phyloP scores from a whole-genome alignment of 768 basidiomycete genomes.

The Baorangia bicolor region DNA sequence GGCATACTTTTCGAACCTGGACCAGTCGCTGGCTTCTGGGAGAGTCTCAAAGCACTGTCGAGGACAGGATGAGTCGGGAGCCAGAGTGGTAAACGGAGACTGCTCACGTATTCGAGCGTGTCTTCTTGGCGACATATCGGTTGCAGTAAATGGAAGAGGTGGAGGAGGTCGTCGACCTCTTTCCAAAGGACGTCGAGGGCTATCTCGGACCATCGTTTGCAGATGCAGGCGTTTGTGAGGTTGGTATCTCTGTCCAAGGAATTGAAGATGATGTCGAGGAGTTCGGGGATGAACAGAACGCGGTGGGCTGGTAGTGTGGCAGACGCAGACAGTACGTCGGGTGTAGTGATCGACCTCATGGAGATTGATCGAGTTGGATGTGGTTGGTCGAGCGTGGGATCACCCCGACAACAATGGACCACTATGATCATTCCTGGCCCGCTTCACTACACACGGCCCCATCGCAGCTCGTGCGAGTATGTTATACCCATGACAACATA shows the following conservation, averaged over 20 bases:
- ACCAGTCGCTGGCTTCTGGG: conserved; percentile 53
- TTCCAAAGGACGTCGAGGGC: conserved; percentile 61
- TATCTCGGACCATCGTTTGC: conserved; percentile 57
- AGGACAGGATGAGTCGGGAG: background rate
- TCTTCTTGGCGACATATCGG: conserved; percentile 35
- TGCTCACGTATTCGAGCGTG: conserved; percentile 24
- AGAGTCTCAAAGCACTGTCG: conserved; percentile 41
- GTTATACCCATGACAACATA: background rate
- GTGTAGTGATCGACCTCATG: background rate
- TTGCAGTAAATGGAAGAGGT: conserved; percentile 49
- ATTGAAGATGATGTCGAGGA: conserved; percentile 55
- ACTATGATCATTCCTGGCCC: too few species aligned
- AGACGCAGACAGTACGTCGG: background rate
- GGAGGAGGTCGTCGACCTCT: conserved; percentile 45
- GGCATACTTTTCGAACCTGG: conserved; percentile 53
- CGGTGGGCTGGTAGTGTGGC: conserved; percentile 12
- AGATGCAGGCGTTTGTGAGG: conserved; percentile 49
- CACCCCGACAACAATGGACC: background rate
- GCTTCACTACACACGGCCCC: too few species aligned
- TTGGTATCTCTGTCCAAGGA: conserved; percentile 44
- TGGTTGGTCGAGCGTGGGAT: background rate
- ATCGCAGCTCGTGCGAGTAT: background rate
- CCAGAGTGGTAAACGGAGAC: background rate
- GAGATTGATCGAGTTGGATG: background rate
- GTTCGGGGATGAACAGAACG: conserved; percentile 55